Evolutionary conservation across 2,329 filamentous ascomycete genomes (phyloP), one percentile per base, ranked within the genome.

Genomic region (Sarocladium brachiariae): DNA sequence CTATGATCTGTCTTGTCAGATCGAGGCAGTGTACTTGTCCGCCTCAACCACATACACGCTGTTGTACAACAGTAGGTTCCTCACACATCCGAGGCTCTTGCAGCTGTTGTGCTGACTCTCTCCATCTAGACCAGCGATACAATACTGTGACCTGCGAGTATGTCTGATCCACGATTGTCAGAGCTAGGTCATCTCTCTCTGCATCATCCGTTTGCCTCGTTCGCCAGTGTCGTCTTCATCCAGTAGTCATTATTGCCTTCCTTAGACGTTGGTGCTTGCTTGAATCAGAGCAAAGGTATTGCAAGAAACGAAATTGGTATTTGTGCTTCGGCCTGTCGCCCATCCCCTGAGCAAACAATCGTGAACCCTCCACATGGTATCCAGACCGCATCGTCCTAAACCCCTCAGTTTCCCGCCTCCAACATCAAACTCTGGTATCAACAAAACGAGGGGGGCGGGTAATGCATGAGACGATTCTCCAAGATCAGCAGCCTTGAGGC

Each of bases 11-110:
- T 60, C 54, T 37, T 70, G 62, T 54, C 62, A 67, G 51, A 67
- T 74, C 14, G 69, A 74, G 54, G 63, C 67, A 1, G 61, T 70
- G 2, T 73, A 70, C 54, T 62, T 66, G 6, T 72, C 70, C 2
- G 69, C 68, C 1, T 70, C 64, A 4, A 72, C 70, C 0, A 61
- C 65, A 23, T 74, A 74, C 54, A 72, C 70, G 4, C 58, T 74
- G 27, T 58, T 73, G 7, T 67, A 70, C 52, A 67, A 72, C 48
- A 63, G 70, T 71, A 56, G 56, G 68, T 54, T 19, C n/a, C 16
- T 18, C 19, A 14, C 14, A 6, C 5, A 11, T n/a, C 7, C 4
- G 1, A 13, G 25, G 24, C 3, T 27, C 18, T 2, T 19, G 25
- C 19, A 5, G 2, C 4, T 14, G 21, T 16, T 16, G 9, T 18